Conservation (phyloP, 2,329 filamentous ascomycete species). For the Colletotrichum sp. region DNA sequence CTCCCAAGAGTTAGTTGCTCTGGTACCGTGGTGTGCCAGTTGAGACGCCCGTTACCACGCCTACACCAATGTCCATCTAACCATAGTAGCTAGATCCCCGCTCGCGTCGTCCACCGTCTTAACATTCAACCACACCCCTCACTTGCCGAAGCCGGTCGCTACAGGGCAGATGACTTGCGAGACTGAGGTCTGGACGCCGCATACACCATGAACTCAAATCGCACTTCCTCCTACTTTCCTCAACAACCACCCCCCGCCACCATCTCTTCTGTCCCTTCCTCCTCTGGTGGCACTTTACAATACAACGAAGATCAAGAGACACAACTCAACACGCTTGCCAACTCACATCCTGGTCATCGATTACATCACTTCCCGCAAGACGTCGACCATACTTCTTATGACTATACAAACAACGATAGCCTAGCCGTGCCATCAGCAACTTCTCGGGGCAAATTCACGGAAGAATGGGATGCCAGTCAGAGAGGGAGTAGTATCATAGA, state of each 20-base stretch:
- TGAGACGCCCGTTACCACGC: not conserved
- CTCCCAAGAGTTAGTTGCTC: not conserved
- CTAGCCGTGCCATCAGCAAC: not conserved
- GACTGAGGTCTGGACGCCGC: not conserved
- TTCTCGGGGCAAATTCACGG: constrained; percentile 62
- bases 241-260: constrained; percentile 2
- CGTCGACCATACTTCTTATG: not conserved
- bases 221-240: constrained; percentile 15
- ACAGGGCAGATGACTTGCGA: not conserved
- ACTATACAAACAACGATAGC: not conserved
- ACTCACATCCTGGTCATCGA: constrained; percentile 9
- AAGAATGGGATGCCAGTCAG: constrained; percentile 74
- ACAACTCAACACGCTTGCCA: constrained; percentile 24
- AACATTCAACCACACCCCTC: not conserved
- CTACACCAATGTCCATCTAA: not conserved
- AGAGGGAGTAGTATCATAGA: constrained; percentile 70
- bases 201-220: constrained; percentile 7
- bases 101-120: not conserved
- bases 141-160: not conserved
- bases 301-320: constrained; percentile 18
- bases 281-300: not conserved
- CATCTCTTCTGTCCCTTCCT: not conserved
- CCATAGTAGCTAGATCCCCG: constrained; percentile 15
- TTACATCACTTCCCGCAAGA: not conserved
- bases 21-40: not conserved